Evolutionary conservation across 1,139 yeast species (phyloP).

Genomic region (Suhomyces panamericanus): DNA sequence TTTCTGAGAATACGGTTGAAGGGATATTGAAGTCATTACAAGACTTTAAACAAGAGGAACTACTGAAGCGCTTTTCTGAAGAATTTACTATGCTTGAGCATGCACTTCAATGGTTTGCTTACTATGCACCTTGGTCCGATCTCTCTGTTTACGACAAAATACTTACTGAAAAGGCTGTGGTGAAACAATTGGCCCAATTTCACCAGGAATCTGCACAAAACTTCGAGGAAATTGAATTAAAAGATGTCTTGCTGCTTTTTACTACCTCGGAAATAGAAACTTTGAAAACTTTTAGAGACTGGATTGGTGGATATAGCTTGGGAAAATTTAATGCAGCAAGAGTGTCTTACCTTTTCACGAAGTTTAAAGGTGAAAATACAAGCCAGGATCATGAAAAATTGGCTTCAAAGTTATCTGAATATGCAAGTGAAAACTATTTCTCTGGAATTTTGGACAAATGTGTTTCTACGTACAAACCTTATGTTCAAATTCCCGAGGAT

Average conservation of each 20-base stretch:
- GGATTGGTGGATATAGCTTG: constrained; percentile 7
- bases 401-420: background rate
- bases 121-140: constrained; percentile 12
- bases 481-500: constrained; percentile 26
- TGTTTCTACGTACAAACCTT: constrained; percentile 3
- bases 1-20: background rate
- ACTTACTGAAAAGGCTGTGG: constrained; percentile 8
- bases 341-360: constrained; percentile 4
- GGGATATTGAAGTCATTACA: constrained; percentile 6
- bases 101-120: constrained; percentile 9
- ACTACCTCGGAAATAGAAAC: background rate
- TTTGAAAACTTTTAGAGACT: constrained; percentile 6
- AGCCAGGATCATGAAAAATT: constrained; percentile 2
- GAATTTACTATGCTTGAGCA: constrained; percentile 6
- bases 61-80: constrained; percentile 6
- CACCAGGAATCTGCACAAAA: background rate
- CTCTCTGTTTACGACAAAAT: constrained; percentile 10
- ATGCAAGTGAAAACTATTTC: constrained; percentile 5
- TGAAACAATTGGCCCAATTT: constrained; percentile 1
- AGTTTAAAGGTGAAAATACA: constrained; percentile 3
- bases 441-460: constrained; percentile 2
- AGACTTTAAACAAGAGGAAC: constrained; percentile 4
- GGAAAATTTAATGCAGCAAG: constrained; percentile 6
- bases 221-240: background rate
- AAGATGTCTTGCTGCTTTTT: constrained; percentile 2